These are phyloP conservation scores for Priceomyces carsonii DNA, from an alignment of 805 yeast genomes.

Conservation along the genomic window DNA sequence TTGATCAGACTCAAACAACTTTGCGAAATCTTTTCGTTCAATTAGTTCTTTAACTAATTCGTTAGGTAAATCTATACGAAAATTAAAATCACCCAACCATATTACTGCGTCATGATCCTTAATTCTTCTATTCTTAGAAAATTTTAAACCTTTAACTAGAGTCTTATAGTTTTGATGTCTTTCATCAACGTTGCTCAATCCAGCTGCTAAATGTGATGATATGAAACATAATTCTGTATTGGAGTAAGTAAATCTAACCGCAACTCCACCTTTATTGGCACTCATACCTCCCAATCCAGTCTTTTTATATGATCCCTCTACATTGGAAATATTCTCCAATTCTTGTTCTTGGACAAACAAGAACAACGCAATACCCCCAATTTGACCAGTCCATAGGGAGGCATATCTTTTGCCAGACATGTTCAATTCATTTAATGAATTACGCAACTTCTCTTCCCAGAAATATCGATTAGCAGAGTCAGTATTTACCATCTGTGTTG, in stretches of 20 bases:
- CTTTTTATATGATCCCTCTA: slow-evolving; percentile 76
- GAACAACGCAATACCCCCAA: slow-evolving; percentile 81
- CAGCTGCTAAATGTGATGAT: slow-evolving; percentile 92
- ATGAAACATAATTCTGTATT: slow-evolving; percentile 76
- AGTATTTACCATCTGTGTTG: slow-evolving; percentile 79
- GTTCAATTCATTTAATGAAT: slow-evolving; percentile 39
- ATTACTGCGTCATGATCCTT: slow-evolving; percentile 83
- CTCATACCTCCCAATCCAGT: slow-evolving; percentile 95
- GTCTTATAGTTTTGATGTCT: slow-evolving; percentile 85
- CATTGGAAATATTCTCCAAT: slow-evolving; percentile 52
- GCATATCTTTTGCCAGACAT: slow-evolving; percentile 46
- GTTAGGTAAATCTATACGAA: slow-evolving; percentile 68
- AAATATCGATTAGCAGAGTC: slow-evolving; percentile 60
- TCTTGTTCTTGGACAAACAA: slow-evolving; percentile 63
- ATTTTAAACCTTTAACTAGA: slow-evolving; percentile 66
- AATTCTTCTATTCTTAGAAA: slow-evolving; percentile 48
- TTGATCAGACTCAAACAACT: slow-evolving; percentile 74
- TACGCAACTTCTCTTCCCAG: slow-evolving; percentile 68
- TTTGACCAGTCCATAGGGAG: slow-evolving; percentile 70
- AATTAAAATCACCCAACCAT: slow-evolving; percentile 96
- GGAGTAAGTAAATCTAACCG: slow-evolving; percentile 64
- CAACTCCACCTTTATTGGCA: slow-evolving; percentile 78
- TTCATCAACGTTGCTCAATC: slow-evolving; percentile 75
- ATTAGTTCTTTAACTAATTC: slow-evolving; percentile 70
- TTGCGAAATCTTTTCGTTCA: slow-evolving; percentile 42